These are phyloP conservation scores for Cercospora beticola DNA, from an alignment of 2,329 filamentous ascomycete species.

Conservation along the genomic window DNA sequence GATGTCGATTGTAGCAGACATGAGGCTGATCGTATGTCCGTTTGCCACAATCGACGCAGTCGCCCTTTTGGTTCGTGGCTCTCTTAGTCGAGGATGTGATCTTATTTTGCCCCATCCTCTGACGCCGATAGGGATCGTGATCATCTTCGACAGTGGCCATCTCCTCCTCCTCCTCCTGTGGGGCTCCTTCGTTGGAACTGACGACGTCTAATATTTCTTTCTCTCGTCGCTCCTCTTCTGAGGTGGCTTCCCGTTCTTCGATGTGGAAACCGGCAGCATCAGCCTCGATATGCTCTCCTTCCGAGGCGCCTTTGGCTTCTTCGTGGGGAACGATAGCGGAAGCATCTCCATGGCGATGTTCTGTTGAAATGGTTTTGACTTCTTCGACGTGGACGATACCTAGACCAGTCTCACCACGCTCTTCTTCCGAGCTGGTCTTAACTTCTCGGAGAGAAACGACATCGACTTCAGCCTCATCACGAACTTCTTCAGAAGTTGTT, in stretches of 20 bases:
- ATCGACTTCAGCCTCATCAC: neutral
- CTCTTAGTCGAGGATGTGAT: neutral
- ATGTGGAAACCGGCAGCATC: neutral
- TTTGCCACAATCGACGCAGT: neutral
- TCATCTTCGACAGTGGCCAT: no score
- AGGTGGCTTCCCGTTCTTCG: neutral
- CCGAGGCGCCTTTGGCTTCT: neutral
- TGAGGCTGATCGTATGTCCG: neutral
- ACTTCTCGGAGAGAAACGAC: neutral
- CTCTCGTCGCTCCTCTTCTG: neutral
- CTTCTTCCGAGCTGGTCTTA: neutral
- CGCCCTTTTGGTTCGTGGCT: neutral
- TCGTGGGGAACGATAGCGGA: neutral
- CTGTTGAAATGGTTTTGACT: neutral
- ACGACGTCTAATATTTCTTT: neutral
- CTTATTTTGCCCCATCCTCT: neutral
- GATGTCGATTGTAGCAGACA: neutral
- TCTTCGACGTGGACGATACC: neutral
- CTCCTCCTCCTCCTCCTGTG: neutral
- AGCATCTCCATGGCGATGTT: no score
- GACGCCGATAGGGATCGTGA: neutral
- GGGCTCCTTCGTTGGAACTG: neutral
- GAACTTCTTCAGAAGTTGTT: neutral
- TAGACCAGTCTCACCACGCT: neutral
- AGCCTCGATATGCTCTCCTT: neutral